These are phyloP conservation scores for Cymbidium sinense DNA, from an alignment of 106 monocot species.

Conservation along the genomic window DNA sequence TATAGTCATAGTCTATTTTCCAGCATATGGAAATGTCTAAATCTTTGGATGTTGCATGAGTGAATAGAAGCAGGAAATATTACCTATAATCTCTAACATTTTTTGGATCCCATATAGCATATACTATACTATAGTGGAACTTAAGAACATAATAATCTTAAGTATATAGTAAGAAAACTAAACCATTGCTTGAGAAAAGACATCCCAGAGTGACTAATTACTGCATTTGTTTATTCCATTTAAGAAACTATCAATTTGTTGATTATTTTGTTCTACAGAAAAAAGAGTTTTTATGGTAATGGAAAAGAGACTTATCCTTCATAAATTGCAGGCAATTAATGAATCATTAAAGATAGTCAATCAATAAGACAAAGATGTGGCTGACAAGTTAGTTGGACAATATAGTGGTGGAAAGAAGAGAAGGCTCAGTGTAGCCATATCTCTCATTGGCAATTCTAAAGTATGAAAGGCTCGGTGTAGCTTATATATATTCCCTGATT, in stretches of 20 bases:
- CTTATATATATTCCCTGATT: neutral
- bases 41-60: too few relatives aligned
- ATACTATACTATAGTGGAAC: too few relatives aligned
- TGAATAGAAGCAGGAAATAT: too few relatives aligned
- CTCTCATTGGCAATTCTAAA: too few relatives aligned
- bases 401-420: conserved; percentile 76
- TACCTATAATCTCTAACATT: too few relatives aligned
- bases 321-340: conserved; percentile 38
- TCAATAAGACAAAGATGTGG: conserved; percentile 16
- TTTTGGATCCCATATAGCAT: neutral
- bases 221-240: too few relatives aligned
- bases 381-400: conserved; percentile 22
- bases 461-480: too few relatives aligned
- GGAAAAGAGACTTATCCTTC: neutral
- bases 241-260: too few relatives aligned
- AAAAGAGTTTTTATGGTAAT: neutral
- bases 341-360: conserved; percentile 42
- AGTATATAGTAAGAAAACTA: neutral
- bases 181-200: too few relatives aligned
- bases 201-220: too few relatives aligned
- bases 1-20: neutral
- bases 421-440: conserved; percentile 17
- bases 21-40: neutral
- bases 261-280: too few relatives aligned
- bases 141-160: neutral